Evolutionary conservation across 495 filamentous ascomycete species (phyloP).

Genomic region (Tuber melanosporum): DNA sequence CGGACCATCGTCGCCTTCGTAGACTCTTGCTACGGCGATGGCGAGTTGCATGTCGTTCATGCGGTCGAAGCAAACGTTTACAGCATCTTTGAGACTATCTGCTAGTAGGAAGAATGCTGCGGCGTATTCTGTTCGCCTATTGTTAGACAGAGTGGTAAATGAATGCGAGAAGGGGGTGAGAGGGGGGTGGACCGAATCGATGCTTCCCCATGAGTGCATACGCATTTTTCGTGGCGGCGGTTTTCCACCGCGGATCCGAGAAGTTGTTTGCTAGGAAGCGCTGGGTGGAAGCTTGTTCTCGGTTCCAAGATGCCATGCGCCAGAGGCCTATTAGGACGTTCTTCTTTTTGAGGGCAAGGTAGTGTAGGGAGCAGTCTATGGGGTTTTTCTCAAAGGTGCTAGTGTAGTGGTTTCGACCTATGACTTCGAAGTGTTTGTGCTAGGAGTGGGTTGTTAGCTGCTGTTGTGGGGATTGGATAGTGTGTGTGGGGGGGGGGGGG

Average conservation of each 20-base stretch:
- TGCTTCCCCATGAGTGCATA: constrained; percentile 92
- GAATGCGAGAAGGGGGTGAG: constrained; percentile 14
- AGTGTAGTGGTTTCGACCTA: constrained; percentile 90
- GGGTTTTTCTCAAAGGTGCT: constrained; percentile 83
- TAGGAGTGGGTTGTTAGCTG: constrained; percentile 15
- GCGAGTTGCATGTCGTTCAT: constrained; percentile 84
- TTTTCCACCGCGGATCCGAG: constrained; percentile 75
- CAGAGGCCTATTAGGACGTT: constrained; percentile 84
- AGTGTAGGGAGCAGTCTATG: constrained; percentile 87
- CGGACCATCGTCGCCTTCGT: constrained; percentile 77
- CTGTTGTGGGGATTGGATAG: neutral
- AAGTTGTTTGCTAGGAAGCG: constrained; percentile 82
- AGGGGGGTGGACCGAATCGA: constrained; percentile 60
- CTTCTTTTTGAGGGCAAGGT: constrained; percentile 87
- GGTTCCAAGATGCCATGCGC: constrained; percentile 89
- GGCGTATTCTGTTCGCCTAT: constrained; percentile 65
- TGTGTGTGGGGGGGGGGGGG: neutral
- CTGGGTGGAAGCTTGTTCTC: constrained; percentile 72
- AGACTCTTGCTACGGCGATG: constrained; percentile 78
- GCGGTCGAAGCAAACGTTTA: constrained; percentile 75
- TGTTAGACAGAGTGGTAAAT: neutral
- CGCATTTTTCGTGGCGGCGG: constrained; percentile 88
- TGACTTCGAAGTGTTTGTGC: constrained; percentile 76
- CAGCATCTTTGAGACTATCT: constrained; percentile 74
- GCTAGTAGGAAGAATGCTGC: constrained; percentile 94